A percentile compares a stretch with the other conserved stretches of the same genome.
Conservation (phyloP, 768 basidiomycete genomes). For the Podaxis pistillaris region DNA sequence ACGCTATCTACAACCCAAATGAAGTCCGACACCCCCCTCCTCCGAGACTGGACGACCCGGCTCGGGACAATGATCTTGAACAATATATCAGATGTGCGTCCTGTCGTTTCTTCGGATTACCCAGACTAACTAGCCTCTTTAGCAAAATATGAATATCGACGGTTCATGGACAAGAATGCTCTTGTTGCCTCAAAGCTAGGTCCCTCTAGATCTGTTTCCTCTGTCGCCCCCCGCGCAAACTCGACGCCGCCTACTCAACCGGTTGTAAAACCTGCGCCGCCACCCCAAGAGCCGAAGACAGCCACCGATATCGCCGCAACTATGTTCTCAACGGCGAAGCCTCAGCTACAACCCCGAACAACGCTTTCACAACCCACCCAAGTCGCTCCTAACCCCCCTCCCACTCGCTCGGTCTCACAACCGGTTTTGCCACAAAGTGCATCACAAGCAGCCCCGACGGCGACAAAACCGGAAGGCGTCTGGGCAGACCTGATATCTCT, state of each 20-base stretch:
- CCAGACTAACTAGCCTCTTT: slow-evolving; percentile 10
- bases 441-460: slow-evolving; percentile 14
- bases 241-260: slow-evolving; percentile 16
- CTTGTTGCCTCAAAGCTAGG: slow-evolving; percentile 46
- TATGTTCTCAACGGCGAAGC: slow-evolving; percentile 16
- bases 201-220: slow-evolving; percentile 39
- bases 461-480: slow-evolving; percentile 30
- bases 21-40: slow-evolving; percentile 82
- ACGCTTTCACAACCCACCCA: slow-evolving; percentile 14
- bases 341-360: slow-evolving; percentile 13
- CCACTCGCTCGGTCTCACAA: slow-evolving; percentile 25
- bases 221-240: slow-evolving; percentile 24
- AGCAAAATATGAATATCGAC: slow-evolving; percentile 82
- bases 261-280: slow-evolving; percentile 4
- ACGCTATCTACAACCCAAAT: slow-evolving; percentile 79
- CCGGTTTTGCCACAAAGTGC: slow-evolving; percentile 19
- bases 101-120: background rate
- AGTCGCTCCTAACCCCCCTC: slow-evolving; percentile 19
- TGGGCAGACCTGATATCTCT: slow-evolving; percentile 59
- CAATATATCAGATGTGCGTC: slow-evolving; percentile 80
- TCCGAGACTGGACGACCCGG: slow-evolving; percentile 70
- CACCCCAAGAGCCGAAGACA: slow-evolving; percentile 8
- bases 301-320: slow-evolving; percentile 15
- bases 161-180: slow-evolving; percentile 53
- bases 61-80: slow-evolving; percentile 89